Conservation (phyloP, 2,329 filamentous ascomycete species). For the Ophiostoma triangulosporum region DNA sequence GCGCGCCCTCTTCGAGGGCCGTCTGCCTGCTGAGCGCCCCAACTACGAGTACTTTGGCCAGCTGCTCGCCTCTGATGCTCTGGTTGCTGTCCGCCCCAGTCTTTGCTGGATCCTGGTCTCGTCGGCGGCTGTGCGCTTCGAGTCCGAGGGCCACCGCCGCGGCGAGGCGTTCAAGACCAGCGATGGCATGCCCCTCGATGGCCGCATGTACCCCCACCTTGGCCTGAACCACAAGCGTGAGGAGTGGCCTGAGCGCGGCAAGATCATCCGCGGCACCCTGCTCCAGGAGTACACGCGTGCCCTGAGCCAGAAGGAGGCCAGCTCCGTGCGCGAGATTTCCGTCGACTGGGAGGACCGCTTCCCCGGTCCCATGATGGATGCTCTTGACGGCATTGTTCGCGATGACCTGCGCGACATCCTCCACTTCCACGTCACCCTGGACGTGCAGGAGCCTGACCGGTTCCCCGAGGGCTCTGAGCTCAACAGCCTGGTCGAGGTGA, state of each 20-base stretch:
- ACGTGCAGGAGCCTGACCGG: slow-evolving; percentile 41
- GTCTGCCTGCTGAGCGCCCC: slow-evolving; percentile 42
- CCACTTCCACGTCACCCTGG: slow-evolving; percentile 48
- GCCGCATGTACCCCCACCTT: slow-evolving; percentile 41
- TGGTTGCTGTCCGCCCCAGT: slow-evolving; percentile 41
- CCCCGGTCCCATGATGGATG: slow-evolving; percentile 36
- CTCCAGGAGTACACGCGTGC: slow-evolving; percentile 46
- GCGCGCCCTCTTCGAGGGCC: slow-evolving; percentile 43
- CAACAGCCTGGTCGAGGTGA: slow-evolving; percentile 44
- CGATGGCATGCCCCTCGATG: slow-evolving; percentile 29
- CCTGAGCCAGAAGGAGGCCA: slow-evolving; percentile 41
- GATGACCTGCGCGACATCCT: slow-evolving; percentile 42
- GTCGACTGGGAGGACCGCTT: slow-evolving; percentile 45
- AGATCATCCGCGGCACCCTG: slow-evolving; percentile 34
- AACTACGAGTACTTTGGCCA: slow-evolving; percentile 50
- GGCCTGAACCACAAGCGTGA: slow-evolving; percentile 38
- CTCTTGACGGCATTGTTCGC: slow-evolving; percentile 32
- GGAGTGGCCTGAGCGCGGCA: slow-evolving; percentile 31
- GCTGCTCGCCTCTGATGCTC: slow-evolving; percentile 39
- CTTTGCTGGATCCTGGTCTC: slow-evolving; percentile 46
- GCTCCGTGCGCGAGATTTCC: slow-evolving; percentile 38
- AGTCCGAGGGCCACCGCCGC: slow-evolving; percentile 27
- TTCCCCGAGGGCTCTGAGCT: slow-evolving; percentile 48
- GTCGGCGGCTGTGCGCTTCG: slow-evolving; percentile 36
- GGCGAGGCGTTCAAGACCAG: slow-evolving; percentile 24